Percentiles rank a stretch among this genome's conserved stretches.
Evolutionary conservation across 345 rosid species (phyloP).

Genomic region (Excoecaria agallocha): DNA sequence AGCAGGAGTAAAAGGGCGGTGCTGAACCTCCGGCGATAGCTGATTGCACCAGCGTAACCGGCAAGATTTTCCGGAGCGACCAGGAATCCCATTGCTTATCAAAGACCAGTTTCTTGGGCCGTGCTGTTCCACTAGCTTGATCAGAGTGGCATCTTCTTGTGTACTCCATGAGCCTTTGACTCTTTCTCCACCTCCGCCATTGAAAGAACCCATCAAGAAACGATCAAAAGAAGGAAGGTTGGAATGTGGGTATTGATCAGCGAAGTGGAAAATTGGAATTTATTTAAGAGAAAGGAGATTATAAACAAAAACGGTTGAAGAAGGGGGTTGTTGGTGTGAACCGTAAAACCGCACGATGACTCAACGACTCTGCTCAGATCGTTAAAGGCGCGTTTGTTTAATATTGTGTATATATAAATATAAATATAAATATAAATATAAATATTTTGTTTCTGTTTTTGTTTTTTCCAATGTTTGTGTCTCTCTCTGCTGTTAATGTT

Average conservation of each 20-base stretch:
- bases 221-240: neutral
- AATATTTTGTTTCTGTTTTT: neutral
- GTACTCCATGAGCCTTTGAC: conserved; percentile 68
- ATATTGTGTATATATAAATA: too few species aligned
- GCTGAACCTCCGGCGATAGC: conserved; percentile 62
- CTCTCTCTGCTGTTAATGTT: neutral
- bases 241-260: neutral
- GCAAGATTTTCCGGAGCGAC: conserved; percentile 69
- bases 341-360: conserved; percentile 49
- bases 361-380: conserved; percentile 23
- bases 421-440: neutral
- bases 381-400: conserved; percentile 32
- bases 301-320: conserved; percentile 21
- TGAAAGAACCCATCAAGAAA: conserved; percentile 4
- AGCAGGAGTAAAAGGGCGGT: conserved; percentile 54
- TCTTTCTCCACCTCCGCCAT: conserved; percentile 20
- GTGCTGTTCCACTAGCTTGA: conserved; percentile 47
- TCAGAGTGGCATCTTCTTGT: conserved; percentile 50
- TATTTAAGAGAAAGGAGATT: conserved; percentile 6
- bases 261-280: neutral
- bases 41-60: conserved; percentile 73
- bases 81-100: conserved; percentile 54
- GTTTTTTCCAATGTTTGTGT: neutral
- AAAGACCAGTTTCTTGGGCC: conserved; percentile 74
- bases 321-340: conserved; percentile 46